Base-by-base conservation (phyloP, 192 early-diverging fungal species). In the Coemansia sp. region DNA sequence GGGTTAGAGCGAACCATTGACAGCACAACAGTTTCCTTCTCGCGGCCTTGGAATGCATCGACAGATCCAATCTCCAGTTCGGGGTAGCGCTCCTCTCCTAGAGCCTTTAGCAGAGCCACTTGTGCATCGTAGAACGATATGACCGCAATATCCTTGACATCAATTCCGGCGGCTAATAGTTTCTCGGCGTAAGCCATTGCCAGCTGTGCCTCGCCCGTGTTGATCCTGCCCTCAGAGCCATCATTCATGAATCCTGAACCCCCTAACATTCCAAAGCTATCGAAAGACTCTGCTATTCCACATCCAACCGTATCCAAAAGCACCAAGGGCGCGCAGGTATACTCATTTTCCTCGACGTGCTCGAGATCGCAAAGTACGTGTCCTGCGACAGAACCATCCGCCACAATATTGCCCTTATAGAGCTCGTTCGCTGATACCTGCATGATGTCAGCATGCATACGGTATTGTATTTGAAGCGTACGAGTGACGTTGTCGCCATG, bases 11-110 rank as follows among this genome's bases (percentile, higher is more conserved):
- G 79, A 10, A 96, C 93, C 6, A 94, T 73, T 2, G 88, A 86
- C n/a, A 96, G 44, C 16, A 96, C 80, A 40, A 94, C 84, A 2
- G 91, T 91, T 65, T 95, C 89, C 69, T 93, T 93, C 73, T 95
- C 95, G n/a, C 91, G 86, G 3, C 95, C 94, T 68, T 95, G 93
- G 61, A 94, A 92, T 3, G 92, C 92, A 75, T 95, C 93, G 9
- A 94, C 91, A 24, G 89, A 86, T 0, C 89, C 91, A 20, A 94
- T 87, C 70, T 92, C 91, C 51, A 93, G 76, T 11, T 63, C 76
- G 1, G 86, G 88, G 65, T 83, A 89, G 41, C 64, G 70, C 42
- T 84, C 84, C 46, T 76, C 34, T 36, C 34, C 34, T 36, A 36
- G 34, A 8, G 5, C 4, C 34, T 36, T 36, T 36, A 36, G 34